Base-by-base conservation (phyloP, 2,329 filamentous ascomycete genomes). In the Ophiobolus disseminans region DNA sequence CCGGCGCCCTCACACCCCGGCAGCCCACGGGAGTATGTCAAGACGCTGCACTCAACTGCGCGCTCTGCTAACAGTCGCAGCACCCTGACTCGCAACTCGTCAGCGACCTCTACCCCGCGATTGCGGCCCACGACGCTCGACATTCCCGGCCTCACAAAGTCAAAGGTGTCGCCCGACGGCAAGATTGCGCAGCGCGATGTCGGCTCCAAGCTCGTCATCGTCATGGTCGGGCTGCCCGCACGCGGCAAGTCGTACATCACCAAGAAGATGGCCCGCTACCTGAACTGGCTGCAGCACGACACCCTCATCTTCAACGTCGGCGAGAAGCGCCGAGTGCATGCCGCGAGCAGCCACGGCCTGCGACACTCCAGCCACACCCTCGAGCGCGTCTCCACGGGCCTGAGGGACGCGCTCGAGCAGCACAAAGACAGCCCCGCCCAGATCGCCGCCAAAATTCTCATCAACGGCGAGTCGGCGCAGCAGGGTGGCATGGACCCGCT, bases 211-310 rank as follows among this genome's bases (percentile, higher is more conserved):
- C 81, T 99, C 54, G 91, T 97, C 69, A 96, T 99, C 65, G 86
- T 99, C 72, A 99, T 99, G 94, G 94, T 99, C 52, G 94, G 94
- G 56, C 78, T 99, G 63, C 94, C 94, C 2, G 94, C 94, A 8
- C 83, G 94, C 65, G 94, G 94, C 70, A 99, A 99, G 78, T 97
- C 92, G 45, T 99, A 99, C 76, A 96, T 99, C 66, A 97, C 94
- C 53, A 97, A 97, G 80, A 99, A 99, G 78, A 84, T 99, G 55
- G 89, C 94, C 50, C 85, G 94, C 53, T 99, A 97, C 70, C 78
- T 99, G 40, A 93, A 95, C 40, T 99, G 94, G 94, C 86, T 97
- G 66, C 94, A 99, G 69, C 93, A 99, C 75, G 90, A 96, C 66
- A 94, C 92, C 10, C 84, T 83, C 60, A 97, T 99, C 62, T 99